A percentile compares a stretch with the other conserved stretches of the same genome.
Evolutionary conservation across 2,329 filamentous ascomycete genomes (phyloP).

Genomic region (Talaromyces islandicus): DNA sequence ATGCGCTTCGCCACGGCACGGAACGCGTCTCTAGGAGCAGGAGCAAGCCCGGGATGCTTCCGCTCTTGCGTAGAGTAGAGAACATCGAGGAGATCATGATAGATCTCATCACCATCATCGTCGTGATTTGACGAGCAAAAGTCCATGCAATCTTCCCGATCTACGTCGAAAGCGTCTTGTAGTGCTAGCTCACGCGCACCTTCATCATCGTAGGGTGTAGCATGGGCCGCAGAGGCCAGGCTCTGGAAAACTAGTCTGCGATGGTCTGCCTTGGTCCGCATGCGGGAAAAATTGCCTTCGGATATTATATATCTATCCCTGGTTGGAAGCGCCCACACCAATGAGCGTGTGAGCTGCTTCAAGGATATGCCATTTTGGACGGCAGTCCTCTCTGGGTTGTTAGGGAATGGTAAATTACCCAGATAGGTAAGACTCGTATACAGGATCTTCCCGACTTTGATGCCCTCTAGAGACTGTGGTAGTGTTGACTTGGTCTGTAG

Average conservation of each 20-base stretch:
- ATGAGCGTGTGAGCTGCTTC: not conserved
- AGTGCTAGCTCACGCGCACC: not conserved
- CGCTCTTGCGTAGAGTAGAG: not conserved
- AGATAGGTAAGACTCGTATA: constrained; percentile 3
- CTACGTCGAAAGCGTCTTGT: not conserved
- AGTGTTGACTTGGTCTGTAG: not conserved
- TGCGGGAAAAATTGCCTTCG: not conserved
- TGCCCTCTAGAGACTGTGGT: constrained; percentile 1
- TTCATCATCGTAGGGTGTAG: not conserved
- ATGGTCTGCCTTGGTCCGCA: constrained; percentile 1
- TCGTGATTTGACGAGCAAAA: not conserved
- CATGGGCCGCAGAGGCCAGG: not conserved
- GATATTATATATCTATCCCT: not conserved
- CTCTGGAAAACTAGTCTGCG: constrained; percentile 7
- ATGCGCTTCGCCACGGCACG: not conserved
- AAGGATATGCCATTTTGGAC: not conserved
- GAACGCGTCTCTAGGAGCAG: not conserved
- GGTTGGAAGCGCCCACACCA: not conserved
- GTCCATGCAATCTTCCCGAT: not conserved
- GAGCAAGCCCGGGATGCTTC: not conserved
- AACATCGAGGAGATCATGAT: constrained; percentile 3
- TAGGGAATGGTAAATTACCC: not conserved
- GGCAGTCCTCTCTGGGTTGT: too few species aligned
- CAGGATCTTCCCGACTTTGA: not conserved
- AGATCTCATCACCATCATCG: constrained; percentile 5